Conservation (phyloP, 1,284 basidiomycete genomes). For the Microbotryum lychnidis-dioicae region DNA sequence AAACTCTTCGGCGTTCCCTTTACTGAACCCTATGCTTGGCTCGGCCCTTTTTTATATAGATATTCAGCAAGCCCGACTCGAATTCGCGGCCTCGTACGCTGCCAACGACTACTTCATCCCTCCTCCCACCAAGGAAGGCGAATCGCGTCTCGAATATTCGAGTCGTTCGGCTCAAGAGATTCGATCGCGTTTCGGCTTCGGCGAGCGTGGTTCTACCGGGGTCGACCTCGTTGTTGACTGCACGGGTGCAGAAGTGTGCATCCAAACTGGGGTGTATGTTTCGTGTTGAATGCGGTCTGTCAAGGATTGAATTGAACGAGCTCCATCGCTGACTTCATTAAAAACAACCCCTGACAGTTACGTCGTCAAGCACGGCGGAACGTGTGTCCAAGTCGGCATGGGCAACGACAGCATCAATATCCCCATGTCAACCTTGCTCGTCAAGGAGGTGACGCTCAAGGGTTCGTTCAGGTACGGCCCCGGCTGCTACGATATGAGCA, state of each 20-base stretch:
- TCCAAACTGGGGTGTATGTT: constrained; percentile 46
- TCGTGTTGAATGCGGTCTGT: no score
- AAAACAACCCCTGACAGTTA: constrained; percentile 17
- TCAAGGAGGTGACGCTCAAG: constrained; percentile 70
- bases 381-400: constrained; percentile 52
- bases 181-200: constrained; percentile 42
- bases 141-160: constrained; percentile 61
- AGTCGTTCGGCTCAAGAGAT: constrained; percentile 44
- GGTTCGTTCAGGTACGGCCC: constrained; percentile 83
- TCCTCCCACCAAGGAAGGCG: constrained; percentile 51
- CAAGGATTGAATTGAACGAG: no score
- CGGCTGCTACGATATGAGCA: constrained; percentile 56
- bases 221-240: constrained; percentile 56
- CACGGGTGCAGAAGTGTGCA: constrained; percentile 55
- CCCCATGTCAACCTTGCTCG: constrained; percentile 49
- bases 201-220: constrained; percentile 44
- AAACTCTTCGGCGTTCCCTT: no score
- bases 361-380: constrained; percentile 63
- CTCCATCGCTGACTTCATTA: no score
- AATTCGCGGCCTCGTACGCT: constrained; percentile 80
- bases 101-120: constrained; percentile 75
- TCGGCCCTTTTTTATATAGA: constrained; percentile 43
- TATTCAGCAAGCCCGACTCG: constrained; percentile 69
- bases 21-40: not conserved
- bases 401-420: constrained; percentile 40